Base-by-base conservation (phyloP, 768 basidiomycete species). In the Hirschioporus abietinus region DNA sequence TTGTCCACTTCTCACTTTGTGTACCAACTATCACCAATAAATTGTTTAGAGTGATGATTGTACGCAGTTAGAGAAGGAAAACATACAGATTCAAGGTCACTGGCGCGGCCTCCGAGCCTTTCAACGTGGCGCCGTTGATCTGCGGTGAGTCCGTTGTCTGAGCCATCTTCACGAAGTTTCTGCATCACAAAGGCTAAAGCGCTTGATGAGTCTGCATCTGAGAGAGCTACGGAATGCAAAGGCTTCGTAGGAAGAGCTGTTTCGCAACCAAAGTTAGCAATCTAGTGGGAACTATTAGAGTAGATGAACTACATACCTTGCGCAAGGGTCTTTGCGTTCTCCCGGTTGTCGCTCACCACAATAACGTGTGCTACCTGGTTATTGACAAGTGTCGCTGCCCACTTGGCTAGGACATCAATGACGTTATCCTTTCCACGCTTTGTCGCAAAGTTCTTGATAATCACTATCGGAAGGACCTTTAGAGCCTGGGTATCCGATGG, bases 291-390 rank as follows among this genome's bases (percentile, higher is more conserved):
- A 25, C 27, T 23, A 62, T 27, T 6, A 61, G 23, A 17, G 60
- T 24, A 8, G 23, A 61, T 61, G 23, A 57, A 12, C 30, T 8
- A 63, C 76, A 6, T 57, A 91, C 93, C 90, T 82, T 90, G 91
- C 0, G 93, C 87, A 7, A 99, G 78, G n/a, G 85, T 81, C 74
- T 94, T 97, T 0, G 87, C 82, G 66, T 96, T 91, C 71, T 95
- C 94, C 27, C 91, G 86, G 70, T 94, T 95, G 74, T 99, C 93
- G 71, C 93, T 93, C 59, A 95, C 79, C 35, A 99, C 87, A 62
- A 99, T 81, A 60, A 97, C 94, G 76, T 99, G 96, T 0, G 96
- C 96, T 66, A 93, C 80, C 80, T 90, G 85, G 69, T 88, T 92
- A 73, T 97, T 93, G 0, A 89, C 87, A 60, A 99, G 78, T 10